These are phyloP conservation scores for Megacollybia marginata DNA, from an alignment of 768 basidiomycete species.

Conservation along the genomic window DNA sequence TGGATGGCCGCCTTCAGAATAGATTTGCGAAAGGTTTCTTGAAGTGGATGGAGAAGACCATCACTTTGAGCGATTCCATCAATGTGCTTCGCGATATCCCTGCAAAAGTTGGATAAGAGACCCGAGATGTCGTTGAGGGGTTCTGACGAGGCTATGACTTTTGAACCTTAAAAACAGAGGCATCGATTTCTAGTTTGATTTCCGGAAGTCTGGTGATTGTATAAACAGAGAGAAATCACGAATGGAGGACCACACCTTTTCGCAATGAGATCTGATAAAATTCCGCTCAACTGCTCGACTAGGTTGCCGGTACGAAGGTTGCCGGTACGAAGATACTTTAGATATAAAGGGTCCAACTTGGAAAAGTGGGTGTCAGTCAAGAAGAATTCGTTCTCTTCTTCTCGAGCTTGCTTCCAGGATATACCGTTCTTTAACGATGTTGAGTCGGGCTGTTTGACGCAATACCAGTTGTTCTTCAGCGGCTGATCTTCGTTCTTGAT, in stretches of 20 bases:
- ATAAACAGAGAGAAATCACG: conserved; percentile 8
- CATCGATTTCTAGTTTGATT: conserved; percentile 51
- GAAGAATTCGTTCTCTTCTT: conserved; percentile 52
- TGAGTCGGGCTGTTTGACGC: conserved; percentile 49
- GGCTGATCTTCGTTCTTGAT: no score
- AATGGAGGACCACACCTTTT: conserved; percentile 37
- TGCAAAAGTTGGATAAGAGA: conserved; percentile 38
- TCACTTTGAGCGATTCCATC: conserved; percentile 45
- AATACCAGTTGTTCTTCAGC: no score
- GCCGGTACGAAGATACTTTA: conserved; percentile 46
- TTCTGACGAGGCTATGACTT: conserved; percentile 37
- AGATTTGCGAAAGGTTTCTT: no score
- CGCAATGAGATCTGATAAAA: conserved; percentile 56
- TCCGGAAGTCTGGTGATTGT: conserved; percentile 44
- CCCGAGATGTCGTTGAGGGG: conserved; percentile 47
- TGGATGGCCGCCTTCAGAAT: conserved; percentile 76
- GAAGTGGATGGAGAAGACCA: conserved; percentile 52
- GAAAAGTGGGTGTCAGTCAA: conserved; percentile 43
- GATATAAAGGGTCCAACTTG: conserved; percentile 40
- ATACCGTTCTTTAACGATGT: conserved; percentile 41
- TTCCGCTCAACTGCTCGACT: conserved; percentile 46
- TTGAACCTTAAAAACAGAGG: conserved; percentile 32
- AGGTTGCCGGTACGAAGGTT: no score
- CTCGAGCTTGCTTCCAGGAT: no score
- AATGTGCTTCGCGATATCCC: conserved; percentile 35